Evolutionary conservation across 179 eudicot genomes (phyloP), one percentile per base, ranked within the genome.

Genomic region (Actinidia polygama): DNA sequence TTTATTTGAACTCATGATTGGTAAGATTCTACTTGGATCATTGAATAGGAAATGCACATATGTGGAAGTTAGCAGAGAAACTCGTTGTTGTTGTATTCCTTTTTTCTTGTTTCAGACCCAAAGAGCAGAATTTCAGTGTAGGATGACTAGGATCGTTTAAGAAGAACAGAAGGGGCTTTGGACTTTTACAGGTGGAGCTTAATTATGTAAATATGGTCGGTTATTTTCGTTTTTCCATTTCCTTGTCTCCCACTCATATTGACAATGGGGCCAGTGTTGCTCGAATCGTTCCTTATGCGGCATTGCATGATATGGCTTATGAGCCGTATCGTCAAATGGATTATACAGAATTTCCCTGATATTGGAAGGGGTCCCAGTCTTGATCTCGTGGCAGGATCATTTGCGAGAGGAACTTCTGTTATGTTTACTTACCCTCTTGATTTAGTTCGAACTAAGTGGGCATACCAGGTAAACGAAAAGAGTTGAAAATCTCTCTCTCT

Each of bases 331-430:
- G 97, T 58, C 87, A 94, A 94, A 80, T 91, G 94, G 94, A 94
- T 94, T 46, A 90, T 91, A 55, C 83, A 85, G 61, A 83, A 78
- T 49, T 92, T 87, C 62, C 99, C 98, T 70, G 85, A 82, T 78
- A 80, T 91, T 70, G 89, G 90, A 78, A 92, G 89, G 80, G 99
- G 99, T 75, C 97, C 99, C 19, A 90, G 89, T 78, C 97, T 95
- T 82, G 99, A 95, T 93, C 97, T 95, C 76, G 79, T 94, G 81
- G 99, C 98, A 21, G 99, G 99, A 80, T 95, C 99, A 79, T 94
- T 93, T 86, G 95, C 98, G 66, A 98, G 99, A 81, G 99, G 98
- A 87, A 95, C 99, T 47, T 98, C 99, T 83, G 98, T 95, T 19
- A 89, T 95, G 78, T 93, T 93, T 84, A 95, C 98, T 62, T 95